Base-by-base conservation (phyloP, 768 basidiomycete genomes). In the Dioszegia hungarica region DNA sequence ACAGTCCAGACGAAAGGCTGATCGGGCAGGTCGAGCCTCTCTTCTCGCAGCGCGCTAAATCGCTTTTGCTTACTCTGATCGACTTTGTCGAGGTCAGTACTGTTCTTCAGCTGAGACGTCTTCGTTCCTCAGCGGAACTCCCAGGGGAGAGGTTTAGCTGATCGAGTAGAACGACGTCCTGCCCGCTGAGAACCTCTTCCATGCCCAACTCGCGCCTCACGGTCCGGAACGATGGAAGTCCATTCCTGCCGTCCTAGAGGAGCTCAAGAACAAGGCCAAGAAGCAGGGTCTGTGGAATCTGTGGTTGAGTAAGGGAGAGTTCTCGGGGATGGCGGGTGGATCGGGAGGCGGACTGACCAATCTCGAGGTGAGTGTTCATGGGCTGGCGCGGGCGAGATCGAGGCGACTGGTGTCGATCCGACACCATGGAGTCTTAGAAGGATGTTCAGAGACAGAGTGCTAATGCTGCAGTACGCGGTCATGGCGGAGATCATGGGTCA, bases 401-500 rank as follows among this genome's bases (percentile, higher is more conserved):
- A n/a, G n/a, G n/a, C n/a, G n/a, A n/a, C n/a, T n/a, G n/a, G n/a
- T n/a, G n/a, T n/a, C n/a, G n/a, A n/a, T n/a, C n/a, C n/a, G n/a
- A n/a, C n/a, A n/a, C n/a, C n/a, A n/a, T n/a, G n/a, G n/a, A n/a
- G n/a, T n/a, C n/a, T n/a, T 38, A 33, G 24, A 28, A 46, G 53
- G 15, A 24, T 36, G n/a, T n/a, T n/a, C n/a, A n/a, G n/a, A n/a
- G n/a, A n/a, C n/a, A n/a, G n/a, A n/a, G 44, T 17, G 52, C 52
- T 54, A 40, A 5, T 57, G 53, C 19, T 19, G 12, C 39, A 93
- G 90, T 98, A 99, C 74, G 90, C 89, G 36, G 87, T 97, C 27
- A 95, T 97, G 86, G 92, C 92, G n/a, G 94, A 95, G 77, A 77
- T 95, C 40, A 82, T 97, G 63, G 93, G 93, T 3, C 84, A 90